Evolutionary conservation across 148 eudicot species (phyloP), one percentile per base, ranked within the genome.

Genomic region (Vaccinium macrocarpon): DNA sequence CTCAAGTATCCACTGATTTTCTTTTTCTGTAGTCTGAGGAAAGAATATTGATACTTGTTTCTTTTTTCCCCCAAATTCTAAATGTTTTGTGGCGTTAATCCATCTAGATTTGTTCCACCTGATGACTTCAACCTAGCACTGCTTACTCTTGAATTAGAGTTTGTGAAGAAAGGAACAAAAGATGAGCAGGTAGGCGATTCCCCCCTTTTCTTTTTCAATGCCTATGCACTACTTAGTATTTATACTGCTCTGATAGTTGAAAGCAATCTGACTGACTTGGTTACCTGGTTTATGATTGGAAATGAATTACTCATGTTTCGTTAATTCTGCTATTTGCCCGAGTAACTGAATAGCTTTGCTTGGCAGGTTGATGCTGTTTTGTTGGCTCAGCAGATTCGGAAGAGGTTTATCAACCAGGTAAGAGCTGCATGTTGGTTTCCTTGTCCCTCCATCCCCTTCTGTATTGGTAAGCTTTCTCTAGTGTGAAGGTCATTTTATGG

Each of bases 101-200:
- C 42, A 78, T 86, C 38, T 82, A 95, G 98, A 81, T 95, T 93
- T 57, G 27, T 86, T 27, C 96, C 93, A 70, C 98, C 99, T 76
- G 98, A 97, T 77, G 77, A 90, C 83, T 97, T 93, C 83, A 88
- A 84, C 86, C 91, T 95, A 66, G 96, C 98, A 11, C 86, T 94
- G 88, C 95, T 97, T 71, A 92, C 93, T 29, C 92, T 97, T 38
- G 99, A 97, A 82, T 80, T 97, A 88, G 99, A 97, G 87, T 95
- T 92, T 87, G 92, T 95, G 70, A 91, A 93, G 85, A 97, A 87
- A 84, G 95, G 93, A 80, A 85, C 84, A 19, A 92, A 87, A 82
- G 97, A 95, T 2, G 98, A 97, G 85, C 92, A 93, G 89, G 98
- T 93, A 70, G 42, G 86, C 66, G 6, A 35, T 79, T 74, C 82